phyloP scores from a whole-genome alignment of 2,329 filamentous ascomycete species.

The Boeremia exigua region DNA sequence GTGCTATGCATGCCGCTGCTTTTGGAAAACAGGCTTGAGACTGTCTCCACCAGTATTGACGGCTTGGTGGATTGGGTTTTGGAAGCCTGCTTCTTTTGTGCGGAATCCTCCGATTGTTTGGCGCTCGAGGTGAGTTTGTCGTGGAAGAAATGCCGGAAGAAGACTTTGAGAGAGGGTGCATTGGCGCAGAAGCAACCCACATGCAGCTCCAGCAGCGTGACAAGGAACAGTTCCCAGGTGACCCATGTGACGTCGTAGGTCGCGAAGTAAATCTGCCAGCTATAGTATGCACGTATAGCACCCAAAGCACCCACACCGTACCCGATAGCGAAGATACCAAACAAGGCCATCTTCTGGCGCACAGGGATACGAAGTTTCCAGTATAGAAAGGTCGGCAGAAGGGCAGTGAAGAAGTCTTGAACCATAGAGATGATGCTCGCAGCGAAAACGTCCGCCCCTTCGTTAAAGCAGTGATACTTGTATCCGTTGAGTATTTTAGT shows the following conservation, averaged over 20 bases:
- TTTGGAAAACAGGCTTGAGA: conserved; percentile 17
- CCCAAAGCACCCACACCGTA: conserved; percentile 37
- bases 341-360: conserved; percentile 38
- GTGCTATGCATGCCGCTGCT: conserved; percentile 11
- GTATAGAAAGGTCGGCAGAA: conserved; percentile 41
- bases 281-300: conserved; percentile 34
- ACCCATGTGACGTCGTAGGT: conserved; percentile 42
- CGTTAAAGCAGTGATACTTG: conserved; percentile 40
- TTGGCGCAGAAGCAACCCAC: conserved; percentile 42
- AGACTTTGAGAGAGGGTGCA: conserved; percentile 40
- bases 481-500: conserved; percentile 29
- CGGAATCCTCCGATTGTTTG: conserved; percentile 3
- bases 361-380: conserved; percentile 40
- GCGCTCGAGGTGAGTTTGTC: conserved; percentile 25
- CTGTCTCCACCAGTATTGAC: conserved; percentile 14
- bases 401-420: conserved; percentile 40
- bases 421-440: conserved; percentile 36
- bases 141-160: conserved; percentile 40
- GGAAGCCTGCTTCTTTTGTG: neutral
- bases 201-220: conserved; percentile 36
- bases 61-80: conserved; percentile 14
- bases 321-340: conserved; percentile 42
- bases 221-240: conserved; percentile 27
- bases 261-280: conserved; percentile 35
- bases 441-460: conserved; percentile 38